Base-by-base conservation (phyloP, 257 asterid species). In the Datura wrightii region DNA sequence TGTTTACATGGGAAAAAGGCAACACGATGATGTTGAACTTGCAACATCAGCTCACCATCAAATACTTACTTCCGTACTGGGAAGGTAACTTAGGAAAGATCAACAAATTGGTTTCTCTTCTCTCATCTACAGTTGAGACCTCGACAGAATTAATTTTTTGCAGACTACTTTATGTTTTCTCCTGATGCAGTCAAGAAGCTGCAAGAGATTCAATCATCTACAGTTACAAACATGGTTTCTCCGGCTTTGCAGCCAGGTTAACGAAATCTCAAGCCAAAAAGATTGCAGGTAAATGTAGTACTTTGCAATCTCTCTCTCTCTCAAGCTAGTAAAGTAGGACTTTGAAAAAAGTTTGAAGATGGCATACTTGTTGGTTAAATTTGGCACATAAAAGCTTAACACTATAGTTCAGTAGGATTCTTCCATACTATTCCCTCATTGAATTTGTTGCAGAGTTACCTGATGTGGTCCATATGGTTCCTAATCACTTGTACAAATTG, bases 221-320 rank as follows among this genome's bases (percentile, higher is more conserved):
- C n/a, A 91, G 94, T 79, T 92, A 90, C 87, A 89, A 60, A 19
- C 91, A 89, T 34, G 92, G 94, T 36, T 92, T 92, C 82, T 92
- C 94, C 39, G 95, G 93, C 54, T 91, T 92, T 82, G 95, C 95
- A 36, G 95, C 93, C 39, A 90, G 83, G 87, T 66, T 92, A 60
- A 87, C 92, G 1, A 60, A 82, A 18, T 84, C 85, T 34, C 91
- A 92, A 85, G 94, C 92, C 31, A 87, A 88, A 60, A 60, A 62
- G 62, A 10, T 86, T 84, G 59, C 82, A 78, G 90, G 92, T 89
- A 59, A 74, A 48, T 42, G 50, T 42, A 5, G 54, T 44, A 15
- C 59, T 74, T 74, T 42, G 50, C 8, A 42, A 74, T 6, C 44
- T 10, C 36, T 18, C 16, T 18, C 16, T 44, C 62, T 16, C 5